Evolutionary conservation across 768 basidiomycete genomes (phyloP).

Genomic region (Tulasnella sp.): DNA sequence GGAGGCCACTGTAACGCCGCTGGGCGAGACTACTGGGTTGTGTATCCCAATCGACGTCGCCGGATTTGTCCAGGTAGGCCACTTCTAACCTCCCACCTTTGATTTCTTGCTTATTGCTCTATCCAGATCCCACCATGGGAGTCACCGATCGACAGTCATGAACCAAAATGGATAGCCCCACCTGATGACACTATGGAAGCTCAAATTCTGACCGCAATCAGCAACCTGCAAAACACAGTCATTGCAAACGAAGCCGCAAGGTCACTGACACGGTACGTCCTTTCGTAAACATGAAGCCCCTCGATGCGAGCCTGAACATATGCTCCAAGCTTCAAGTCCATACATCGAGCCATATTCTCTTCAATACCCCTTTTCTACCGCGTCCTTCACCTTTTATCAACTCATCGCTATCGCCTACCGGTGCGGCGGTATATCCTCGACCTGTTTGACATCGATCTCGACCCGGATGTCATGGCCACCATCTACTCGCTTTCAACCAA

Average conservation of each 20-base stretch:
- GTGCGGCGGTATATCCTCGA: slow-evolving; percentile 89
- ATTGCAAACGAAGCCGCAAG: slow-evolving; percentile 91
- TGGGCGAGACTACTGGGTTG: slow-evolving; percentile 78
- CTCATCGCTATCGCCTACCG: slow-evolving; percentile 79
- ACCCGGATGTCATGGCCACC: slow-evolving; percentile 43
- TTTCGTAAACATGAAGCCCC: neutral
- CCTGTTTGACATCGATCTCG: slow-evolving; percentile 74
- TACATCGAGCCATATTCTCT: slow-evolving; percentile 61
- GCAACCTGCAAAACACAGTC: slow-evolving; percentile 90
- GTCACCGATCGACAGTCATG: slow-evolving; percentile 21
- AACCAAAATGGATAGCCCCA: slow-evolving; percentile 35
- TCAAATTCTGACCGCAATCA: slow-evolving; percentile 78
- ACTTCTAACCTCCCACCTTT: neutral
- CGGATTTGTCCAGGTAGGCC: slow-evolving; percentile 62
- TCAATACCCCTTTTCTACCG: slow-evolving; percentile 73
- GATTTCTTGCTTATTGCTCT: neutral
- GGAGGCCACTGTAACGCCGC: slow-evolving; percentile 79
- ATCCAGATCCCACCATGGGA: slow-evolving; percentile 61
- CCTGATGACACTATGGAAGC: slow-evolving; percentile 58
- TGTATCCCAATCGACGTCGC: slow-evolving; percentile 81
- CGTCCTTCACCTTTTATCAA: slow-evolving; percentile 75
- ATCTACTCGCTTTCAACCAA: slow-evolving; percentile 28
- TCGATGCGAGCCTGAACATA: neutral
- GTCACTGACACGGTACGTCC: slow-evolving; percentile 62
- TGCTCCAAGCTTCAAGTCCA: slow-evolving; percentile 53